phyloP scores from a whole-genome alignment of 1,139 yeast genomes.

The Yamadazyma oceani region DNA sequence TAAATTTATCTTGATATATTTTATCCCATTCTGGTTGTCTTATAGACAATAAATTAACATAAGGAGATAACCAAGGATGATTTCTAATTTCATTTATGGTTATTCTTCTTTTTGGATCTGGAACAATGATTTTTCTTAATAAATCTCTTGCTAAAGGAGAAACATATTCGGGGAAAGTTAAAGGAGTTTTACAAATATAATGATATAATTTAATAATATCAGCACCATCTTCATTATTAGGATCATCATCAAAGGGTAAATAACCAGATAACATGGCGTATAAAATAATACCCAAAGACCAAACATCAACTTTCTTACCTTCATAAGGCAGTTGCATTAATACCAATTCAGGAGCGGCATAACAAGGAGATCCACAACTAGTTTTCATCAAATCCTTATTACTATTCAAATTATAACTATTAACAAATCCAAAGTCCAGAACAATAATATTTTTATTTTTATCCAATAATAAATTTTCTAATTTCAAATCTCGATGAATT shows the following conservation, averaged over 20 bases:
- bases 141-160: conserved; percentile 91
- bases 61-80: conserved; percentile 87
- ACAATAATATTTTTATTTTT: conserved; percentile 78
- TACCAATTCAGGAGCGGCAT: conserved; percentile 97
- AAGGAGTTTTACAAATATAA: conserved; percentile 85
- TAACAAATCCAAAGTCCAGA: conserved; percentile 89
- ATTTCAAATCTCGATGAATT: conserved; percentile 77
- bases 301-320: conserved; percentile 92
- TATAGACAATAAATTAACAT: conserved; percentile 76
- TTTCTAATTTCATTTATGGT: conserved; percentile 65
- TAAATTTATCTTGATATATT: conserved; percentile 37
- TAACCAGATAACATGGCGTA: conserved; percentile 98
- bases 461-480: conserved; percentile 71
- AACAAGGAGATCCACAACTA: conserved; percentile 96
- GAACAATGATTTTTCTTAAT: conserved; percentile 76
- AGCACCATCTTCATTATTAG: conserved; percentile 93
- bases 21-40: conserved; percentile 91
- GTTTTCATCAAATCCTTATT: conserved; percentile 86
- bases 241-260: conserved; percentile 96
- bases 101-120: conserved; percentile 82
- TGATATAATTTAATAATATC: conserved; percentile 89
- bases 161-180: conserved; percentile 94
- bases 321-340: conserved; percentile 84
- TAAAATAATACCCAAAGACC: conserved; percentile 95
- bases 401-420: conserved; percentile 62